A percentile compares a stretch with the other conserved stretches of the same genome.
phyloP scores from a whole-genome alignment of 495 filamentous ascomycete genomes.

The Penicillium paxilli region DNA sequence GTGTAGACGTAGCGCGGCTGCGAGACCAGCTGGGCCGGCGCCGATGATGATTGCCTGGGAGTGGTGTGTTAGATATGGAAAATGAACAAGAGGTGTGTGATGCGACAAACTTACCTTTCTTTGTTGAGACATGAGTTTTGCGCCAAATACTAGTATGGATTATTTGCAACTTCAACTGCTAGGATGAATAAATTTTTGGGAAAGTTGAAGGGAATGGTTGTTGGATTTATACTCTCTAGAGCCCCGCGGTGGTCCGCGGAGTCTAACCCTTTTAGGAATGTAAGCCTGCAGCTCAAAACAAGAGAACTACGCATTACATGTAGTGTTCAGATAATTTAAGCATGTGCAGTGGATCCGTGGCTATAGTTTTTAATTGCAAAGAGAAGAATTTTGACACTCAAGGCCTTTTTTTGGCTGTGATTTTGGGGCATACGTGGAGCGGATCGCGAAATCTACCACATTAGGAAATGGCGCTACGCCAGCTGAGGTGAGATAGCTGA shows the following conservation, averaged over 20 bases:
- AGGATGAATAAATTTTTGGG: neutral
- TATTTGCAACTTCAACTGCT: too few species aligned
- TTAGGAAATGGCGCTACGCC: neutral
- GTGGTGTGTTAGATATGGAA: neutral
- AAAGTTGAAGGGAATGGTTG: neutral
- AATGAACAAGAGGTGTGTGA: neutral
- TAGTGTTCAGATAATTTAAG: too few species aligned
- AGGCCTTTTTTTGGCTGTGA: too few species aligned
- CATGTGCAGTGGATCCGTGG: too few species aligned
- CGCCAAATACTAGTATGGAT: neutral
- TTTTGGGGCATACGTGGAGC: too few species aligned
- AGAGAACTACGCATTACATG: too few species aligned
- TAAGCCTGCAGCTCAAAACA: neutral
- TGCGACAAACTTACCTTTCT: conserved; percentile 12
- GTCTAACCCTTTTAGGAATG: neutral
- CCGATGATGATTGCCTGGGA: conserved; percentile 53
- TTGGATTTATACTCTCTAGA: neutral
- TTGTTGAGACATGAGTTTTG: conserved; percentile 3
- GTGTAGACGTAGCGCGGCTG: conserved; percentile 29
- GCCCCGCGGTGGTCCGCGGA: neutral
- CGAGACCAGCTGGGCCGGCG: conserved; percentile 46
- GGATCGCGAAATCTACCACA: neutral
- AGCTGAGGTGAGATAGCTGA: neutral
- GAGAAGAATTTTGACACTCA: too few species aligned
- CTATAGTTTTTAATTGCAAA: too few species aligned